Base-by-base conservation (phyloP, 1,284 basidiomycete species). In the Vanrija sp. region DNA sequence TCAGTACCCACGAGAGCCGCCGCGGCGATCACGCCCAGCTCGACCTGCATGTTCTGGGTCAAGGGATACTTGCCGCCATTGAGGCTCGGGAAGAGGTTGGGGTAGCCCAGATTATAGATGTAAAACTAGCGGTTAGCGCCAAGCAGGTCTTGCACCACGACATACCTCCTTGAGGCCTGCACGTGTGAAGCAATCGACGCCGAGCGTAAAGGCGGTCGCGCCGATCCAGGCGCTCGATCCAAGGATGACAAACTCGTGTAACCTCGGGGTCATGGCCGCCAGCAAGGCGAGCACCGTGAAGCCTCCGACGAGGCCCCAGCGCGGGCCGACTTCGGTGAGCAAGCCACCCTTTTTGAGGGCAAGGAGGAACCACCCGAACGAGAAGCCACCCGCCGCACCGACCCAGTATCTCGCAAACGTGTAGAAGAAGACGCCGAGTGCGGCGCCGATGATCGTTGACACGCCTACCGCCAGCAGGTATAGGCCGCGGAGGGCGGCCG, bases 171-270 rank as follows among this genome's bases (percentile, higher is more conserved):
- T 97, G 55, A 96, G 82, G 23, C 88, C 89, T 5, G 87, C 89
- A 6, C 89, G 87, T 3, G 91, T 89, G 73, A 86, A 97, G 76
- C 94, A 97, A 75, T 98, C 94, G 49, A 96, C 84, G 9, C 93
- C 93, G 19, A 97, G 81, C 56, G 93, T 90, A 70, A 95, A 86
- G 1, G 91, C 87, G n/a, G 88, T 88, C n/a, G 91, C 86, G 21
- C 94, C 94, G 54, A 95, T 66, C 61, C 69, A 74, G 8, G 74
- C 88, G 25, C 92, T 95, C 47, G 89, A 86, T 46, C 88, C 76
- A 61, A 95, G 83, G 45, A 93, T 76, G 65, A 89, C 80, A 69
- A 88, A 85, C 75, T 88, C 88, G 74, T 92, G 89, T 61, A 88
- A 79, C 74, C 81, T 83, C 58, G 84, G 84, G 65, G 86, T 82